Percentiles rank a stretch among this genome's conserved stretches.
phyloP scores from a whole-genome alignment of 2,329 filamentous ascomycete species.

The Cytospora paraplurivora region DNA sequence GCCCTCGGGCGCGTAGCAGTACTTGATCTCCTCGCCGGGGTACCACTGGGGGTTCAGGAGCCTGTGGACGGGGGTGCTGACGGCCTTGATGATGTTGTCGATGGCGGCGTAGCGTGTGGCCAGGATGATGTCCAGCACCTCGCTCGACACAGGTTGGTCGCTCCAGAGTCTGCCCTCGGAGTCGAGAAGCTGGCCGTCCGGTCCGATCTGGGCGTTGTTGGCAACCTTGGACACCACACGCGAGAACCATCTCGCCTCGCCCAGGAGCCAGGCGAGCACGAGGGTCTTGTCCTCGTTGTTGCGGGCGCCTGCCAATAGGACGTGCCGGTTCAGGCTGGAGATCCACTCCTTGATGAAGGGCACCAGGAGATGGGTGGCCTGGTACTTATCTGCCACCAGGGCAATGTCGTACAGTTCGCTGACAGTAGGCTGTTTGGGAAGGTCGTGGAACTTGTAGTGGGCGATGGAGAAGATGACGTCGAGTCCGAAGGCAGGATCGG shows the following conservation, averaged over 20 bases:
- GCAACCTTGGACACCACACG: slow-evolving; percentile 29
- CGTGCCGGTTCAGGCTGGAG: slow-evolving; percentile 22
- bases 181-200: slow-evolving; percentile 29
- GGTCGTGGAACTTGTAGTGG: slow-evolving; percentile 33
- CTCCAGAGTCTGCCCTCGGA: slow-evolving; percentile 29
- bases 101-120: slow-evolving; percentile 26
- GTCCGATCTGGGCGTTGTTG: slow-evolving; percentile 28
- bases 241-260: slow-evolving; percentile 31
- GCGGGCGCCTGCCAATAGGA: slow-evolving; percentile 19
- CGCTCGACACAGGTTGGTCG: slow-evolving; percentile 25
- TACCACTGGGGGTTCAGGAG: slow-evolving; percentile 28
- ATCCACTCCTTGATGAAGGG: slow-evolving; percentile 32
- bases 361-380: slow-evolving; percentile 31
- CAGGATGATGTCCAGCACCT: slow-evolving; percentile 30
- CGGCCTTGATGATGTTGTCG: slow-evolving; percentile 24
- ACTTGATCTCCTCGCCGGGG: slow-evolving; percentile 16
- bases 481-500: slow-evolving; percentile 29
- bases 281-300: slow-evolving; percentile 31
- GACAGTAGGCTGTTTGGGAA: slow-evolving; percentile 26
- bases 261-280: slow-evolving; percentile 32
- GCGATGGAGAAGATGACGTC: slow-evolving; percentile 32
- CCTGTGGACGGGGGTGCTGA: slow-evolving; percentile 25
- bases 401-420: slow-evolving; percentile 31
- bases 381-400: slow-evolving; percentile 30
- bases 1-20: slow-evolving; percentile 30